Conservation (phyloP, 768 basidiomycete genomes). For the Mycena leptocephala region DNA sequence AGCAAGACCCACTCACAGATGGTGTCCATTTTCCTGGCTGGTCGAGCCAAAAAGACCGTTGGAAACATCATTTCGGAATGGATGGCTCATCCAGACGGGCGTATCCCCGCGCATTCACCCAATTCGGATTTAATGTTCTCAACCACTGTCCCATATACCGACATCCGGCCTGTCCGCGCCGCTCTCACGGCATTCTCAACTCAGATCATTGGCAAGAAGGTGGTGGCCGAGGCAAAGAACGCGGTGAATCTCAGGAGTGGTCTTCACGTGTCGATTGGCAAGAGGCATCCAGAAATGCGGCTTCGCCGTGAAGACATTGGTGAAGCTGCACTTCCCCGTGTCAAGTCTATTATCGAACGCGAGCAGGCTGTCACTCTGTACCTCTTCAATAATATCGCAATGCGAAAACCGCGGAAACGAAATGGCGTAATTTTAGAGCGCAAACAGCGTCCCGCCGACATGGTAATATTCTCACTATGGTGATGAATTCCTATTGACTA, state of each 20-base stretch:
- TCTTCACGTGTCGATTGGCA: no score
- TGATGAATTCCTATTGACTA: no score
- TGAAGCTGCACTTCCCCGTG: not conserved
- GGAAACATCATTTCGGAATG: not conserved
- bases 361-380: not conserved
- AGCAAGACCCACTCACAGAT: no score
- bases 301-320: no score
- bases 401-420: constrained; percentile 8
- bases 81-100: not conserved
- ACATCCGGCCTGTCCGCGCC: not conserved
- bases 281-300: no score
- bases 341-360: not conserved
- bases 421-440: constrained; percentile 1
- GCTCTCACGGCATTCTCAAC: not conserved
- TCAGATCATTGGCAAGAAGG: no score
- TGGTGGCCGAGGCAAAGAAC: no score
- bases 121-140: not conserved
- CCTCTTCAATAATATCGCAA: not conserved
- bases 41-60: not conserved
- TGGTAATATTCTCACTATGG: not conserved
- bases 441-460: not conserved
- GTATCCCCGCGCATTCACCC: not conserved
- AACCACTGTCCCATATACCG: not conserved
- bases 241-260: no score
- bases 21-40: no score